phyloP scores from a whole-genome alignment of 768 basidiomycete genomes.

The Exsudoporus frostii region DNA sequence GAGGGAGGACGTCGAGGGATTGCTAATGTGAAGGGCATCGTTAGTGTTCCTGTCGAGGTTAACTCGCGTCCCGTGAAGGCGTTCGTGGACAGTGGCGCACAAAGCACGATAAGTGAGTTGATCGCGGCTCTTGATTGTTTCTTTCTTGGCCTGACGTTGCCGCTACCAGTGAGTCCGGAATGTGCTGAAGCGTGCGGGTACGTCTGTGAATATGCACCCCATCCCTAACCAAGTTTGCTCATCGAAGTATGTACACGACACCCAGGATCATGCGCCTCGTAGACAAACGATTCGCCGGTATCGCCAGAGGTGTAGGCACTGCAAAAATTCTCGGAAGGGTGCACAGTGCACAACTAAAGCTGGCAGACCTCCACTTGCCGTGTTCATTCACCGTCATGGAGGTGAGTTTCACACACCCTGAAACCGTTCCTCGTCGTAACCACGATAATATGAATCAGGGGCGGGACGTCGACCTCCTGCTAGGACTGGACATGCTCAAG shows the following conservation, averaged over 20 bases:
- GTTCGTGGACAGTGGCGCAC: constrained; percentile 98
- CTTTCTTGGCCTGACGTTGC: neutral
- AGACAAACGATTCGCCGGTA: constrained; percentile 82
- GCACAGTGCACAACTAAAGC: constrained; percentile 88
- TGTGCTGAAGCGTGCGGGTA: constrained; percentile 90
- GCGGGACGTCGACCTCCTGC: constrained; percentile 88
- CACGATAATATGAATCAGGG: constrained; percentile 47
- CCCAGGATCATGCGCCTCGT: constrained; percentile 87
- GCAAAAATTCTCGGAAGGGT: constrained; percentile 92
- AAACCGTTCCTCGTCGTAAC: neutral
- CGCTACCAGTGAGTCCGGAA: constrained; percentile 75
- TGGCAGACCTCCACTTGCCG: constrained; percentile 78
- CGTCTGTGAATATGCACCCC: constrained; percentile 23
- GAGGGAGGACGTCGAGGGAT: neutral
- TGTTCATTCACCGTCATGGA: constrained; percentile 97
- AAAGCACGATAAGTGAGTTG: constrained; percentile 87
- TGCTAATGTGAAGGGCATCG: constrained; percentile 10
- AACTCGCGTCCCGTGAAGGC: constrained; percentile 90
- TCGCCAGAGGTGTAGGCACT: constrained; percentile 92
- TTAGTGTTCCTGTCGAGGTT: constrained; percentile 86
- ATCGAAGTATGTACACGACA: neutral
- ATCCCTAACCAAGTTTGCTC: neutral
- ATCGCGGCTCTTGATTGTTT: neutral
- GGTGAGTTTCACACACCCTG: constrained; percentile 36
- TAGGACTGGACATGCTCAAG: constrained; percentile 99